Percentiles rank a stretch among this genome's conserved stretches.
These are phyloP conservation scores for Limonomyces culmigenus DNA, from an alignment of 1,284 basidiomycete genomes.

Conservation along the genomic window DNA sequence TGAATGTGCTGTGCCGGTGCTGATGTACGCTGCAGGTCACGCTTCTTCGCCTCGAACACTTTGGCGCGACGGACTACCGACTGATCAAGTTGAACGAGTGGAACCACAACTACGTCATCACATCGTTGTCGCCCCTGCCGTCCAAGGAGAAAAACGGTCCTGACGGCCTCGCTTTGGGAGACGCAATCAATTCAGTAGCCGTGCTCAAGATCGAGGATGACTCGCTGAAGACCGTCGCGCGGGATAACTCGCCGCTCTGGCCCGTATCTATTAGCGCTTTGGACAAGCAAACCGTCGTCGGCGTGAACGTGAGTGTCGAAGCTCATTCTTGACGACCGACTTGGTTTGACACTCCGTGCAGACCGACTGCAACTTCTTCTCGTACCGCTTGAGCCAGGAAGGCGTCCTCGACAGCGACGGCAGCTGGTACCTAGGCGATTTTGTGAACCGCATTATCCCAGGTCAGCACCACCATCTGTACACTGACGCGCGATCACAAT, in stretches of 20 bases:
- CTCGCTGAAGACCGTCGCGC: slow-evolving; percentile 43
- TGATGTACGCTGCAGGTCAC: slow-evolving; percentile 26
- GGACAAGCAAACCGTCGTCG: slow-evolving; percentile 42
- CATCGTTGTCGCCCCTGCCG: slow-evolving; percentile 33
- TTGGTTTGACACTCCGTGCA: slow-evolving; percentile 13
- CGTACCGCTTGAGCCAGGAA: slow-evolving; percentile 31
- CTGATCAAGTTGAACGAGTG: slow-evolving; percentile 37
- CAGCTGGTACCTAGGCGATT: slow-evolving; percentile 49
- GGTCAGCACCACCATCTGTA: too few species aligned
- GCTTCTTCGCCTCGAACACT: slow-evolving; percentile 1
- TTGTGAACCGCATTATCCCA: slow-evolving; percentile 50
- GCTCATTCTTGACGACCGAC: background rate
- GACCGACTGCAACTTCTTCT: slow-evolving; percentile 64
- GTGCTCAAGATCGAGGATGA: slow-evolving; percentile 33
- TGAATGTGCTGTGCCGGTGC: too few species aligned
- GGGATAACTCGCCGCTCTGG: slow-evolving; percentile 67
- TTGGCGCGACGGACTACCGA: slow-evolving; percentile 8
- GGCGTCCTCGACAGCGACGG: slow-evolving; percentile 41
- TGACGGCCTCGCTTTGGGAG: slow-evolving; percentile 41
- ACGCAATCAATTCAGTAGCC: slow-evolving; percentile 72
- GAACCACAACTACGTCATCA: slow-evolving; percentile 70
- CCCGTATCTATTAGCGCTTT: slow-evolving; percentile 43
- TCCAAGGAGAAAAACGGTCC: slow-evolving; percentile 21
- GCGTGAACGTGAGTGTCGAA: slow-evolving; percentile 48
- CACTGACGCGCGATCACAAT: too few species aligned